Evolutionary conservation across 2,329 filamentous ascomycete genomes (phyloP).

Genomic region (Sporothrix dimorphospora): DNA sequence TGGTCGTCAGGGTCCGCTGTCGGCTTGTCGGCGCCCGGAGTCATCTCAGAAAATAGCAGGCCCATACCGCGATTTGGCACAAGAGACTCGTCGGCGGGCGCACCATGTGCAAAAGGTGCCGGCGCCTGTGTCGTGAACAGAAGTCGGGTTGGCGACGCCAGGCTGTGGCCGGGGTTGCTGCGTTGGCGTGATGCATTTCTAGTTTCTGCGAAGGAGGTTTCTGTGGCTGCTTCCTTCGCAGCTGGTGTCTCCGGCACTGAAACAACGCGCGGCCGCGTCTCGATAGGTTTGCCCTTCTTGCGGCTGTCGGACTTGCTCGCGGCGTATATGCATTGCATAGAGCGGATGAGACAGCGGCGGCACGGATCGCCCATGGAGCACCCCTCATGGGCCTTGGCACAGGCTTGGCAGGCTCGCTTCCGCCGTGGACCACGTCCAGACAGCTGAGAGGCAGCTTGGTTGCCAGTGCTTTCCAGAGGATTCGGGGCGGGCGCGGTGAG

Average conservation of each 20-base stretch:
- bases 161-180: no score
- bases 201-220: neutral
- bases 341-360: neutral
- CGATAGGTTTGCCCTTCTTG: neutral
- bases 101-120: neutral
- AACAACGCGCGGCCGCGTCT: neutral
- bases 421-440: neutral
- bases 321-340: neutral
- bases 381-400: slow-evolving; percentile 10
- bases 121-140: neutral
- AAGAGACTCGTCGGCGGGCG: neutral
- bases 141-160: neutral
- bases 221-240: neutral
- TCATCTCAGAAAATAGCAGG: neutral
- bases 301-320: neutral
- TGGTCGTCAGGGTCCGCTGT: neutral
- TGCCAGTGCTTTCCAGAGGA: neutral
- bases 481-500: neutral
- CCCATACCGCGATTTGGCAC: neutral
- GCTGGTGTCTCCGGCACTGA: neutral
- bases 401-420: neutral
- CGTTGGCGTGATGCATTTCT: no score
- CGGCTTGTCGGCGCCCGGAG: neutral
- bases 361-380: slow-evolving; percentile 12
- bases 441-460: no score